Conservation (phyloP, 306 rosid genomes). For the Datisca glomerata region DNA sequence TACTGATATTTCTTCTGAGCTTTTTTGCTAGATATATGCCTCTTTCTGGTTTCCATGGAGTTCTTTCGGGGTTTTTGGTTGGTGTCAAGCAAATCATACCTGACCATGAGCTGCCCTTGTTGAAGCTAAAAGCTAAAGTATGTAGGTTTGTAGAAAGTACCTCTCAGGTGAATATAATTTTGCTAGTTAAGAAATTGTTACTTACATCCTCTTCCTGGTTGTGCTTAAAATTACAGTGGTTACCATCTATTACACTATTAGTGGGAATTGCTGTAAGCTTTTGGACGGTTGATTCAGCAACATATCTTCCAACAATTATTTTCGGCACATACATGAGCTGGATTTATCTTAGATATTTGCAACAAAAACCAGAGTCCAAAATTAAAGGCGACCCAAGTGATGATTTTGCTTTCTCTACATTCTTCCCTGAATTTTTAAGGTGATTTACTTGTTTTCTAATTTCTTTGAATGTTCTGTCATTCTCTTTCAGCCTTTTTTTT, state of each 20-base stretch:
- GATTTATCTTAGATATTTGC: slow-evolving; percentile 99
- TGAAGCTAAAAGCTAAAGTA: slow-evolving; percentile 73
- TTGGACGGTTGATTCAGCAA: slow-evolving; percentile 45
- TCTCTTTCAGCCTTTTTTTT: slow-evolving; percentile 3
- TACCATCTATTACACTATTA: slow-evolving; percentile 57
- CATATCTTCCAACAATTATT: slow-evolving; percentile 73
- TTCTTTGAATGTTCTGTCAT: background rate
- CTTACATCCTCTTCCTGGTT: slow-evolving; percentile 12
- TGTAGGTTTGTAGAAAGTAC: slow-evolving; percentile 4
- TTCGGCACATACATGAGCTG: slow-evolving; percentile 86
- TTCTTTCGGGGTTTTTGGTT: slow-evolving; percentile 84
- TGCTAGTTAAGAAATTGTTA: slow-evolving; percentile 6
- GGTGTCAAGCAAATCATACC: slow-evolving; percentile 94
- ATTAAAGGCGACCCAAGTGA: slow-evolving; percentile 91
- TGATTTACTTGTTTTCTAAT: slow-evolving; percentile 12
- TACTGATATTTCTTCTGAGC: background rate
- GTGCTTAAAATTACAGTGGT: slow-evolving; percentile 54
- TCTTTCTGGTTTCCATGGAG: slow-evolving; percentile 86
- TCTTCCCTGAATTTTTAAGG: slow-evolving; percentile 88
- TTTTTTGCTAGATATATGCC: slow-evolving; percentile 54
- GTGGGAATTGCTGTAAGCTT: slow-evolving; percentile 49
- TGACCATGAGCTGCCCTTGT: slow-evolving; percentile 71
- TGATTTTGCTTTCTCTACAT: slow-evolving; percentile 84
- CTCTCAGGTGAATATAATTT: background rate
- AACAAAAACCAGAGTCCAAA: slow-evolving; percentile 72